Conservation (phyloP, 805 yeast genomes). For the Wickerhamomyces hampshirensis region DNA sequence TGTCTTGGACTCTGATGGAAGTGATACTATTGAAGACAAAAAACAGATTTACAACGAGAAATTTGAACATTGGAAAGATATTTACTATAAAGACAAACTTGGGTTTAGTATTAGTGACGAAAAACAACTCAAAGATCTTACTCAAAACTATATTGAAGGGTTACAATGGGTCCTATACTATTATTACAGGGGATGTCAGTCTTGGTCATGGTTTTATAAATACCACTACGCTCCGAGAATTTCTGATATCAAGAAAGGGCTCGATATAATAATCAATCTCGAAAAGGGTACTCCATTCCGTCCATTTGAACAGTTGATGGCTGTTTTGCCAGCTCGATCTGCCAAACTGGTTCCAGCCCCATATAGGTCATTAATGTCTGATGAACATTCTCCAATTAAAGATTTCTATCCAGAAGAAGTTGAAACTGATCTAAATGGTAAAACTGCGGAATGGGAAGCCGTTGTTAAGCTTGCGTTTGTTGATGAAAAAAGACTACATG, state of each 20-base stretch:
- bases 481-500: slow-evolving; percentile 69
- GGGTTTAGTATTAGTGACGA: slow-evolving; percentile 56
- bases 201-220: slow-evolving; percentile 93
- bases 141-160: slow-evolving; percentile 87
- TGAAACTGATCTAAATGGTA: slow-evolving; percentile 87
- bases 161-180: slow-evolving; percentile 94
- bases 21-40: slow-evolving; percentile 40
- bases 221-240: slow-evolving; percentile 94
- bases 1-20: slow-evolving; percentile 52
- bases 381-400: slow-evolving; percentile 75
- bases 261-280: slow-evolving; percentile 58
- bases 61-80: slow-evolving; percentile 77
- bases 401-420: slow-evolving; percentile 91
- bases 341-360: slow-evolving; percentile 69
- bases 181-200: slow-evolving; percentile 84
- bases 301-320: slow-evolving; percentile 96
- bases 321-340: slow-evolving; percentile 93
- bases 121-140: slow-evolving; percentile 53
- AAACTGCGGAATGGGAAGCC: slow-evolving; percentile 96
- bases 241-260: slow-evolving; percentile 75
- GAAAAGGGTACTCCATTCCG: slow-evolving; percentile 73
- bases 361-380: slow-evolving; percentile 81
- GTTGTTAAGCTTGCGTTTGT: slow-evolving; percentile 91
- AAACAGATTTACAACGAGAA: slow-evolving; percentile 67
- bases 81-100: slow-evolving; percentile 80